Evolutionary conservation across 1,139 yeast species (phyloP).

Genomic region (Entelexis paramagnoliae): DNA sequence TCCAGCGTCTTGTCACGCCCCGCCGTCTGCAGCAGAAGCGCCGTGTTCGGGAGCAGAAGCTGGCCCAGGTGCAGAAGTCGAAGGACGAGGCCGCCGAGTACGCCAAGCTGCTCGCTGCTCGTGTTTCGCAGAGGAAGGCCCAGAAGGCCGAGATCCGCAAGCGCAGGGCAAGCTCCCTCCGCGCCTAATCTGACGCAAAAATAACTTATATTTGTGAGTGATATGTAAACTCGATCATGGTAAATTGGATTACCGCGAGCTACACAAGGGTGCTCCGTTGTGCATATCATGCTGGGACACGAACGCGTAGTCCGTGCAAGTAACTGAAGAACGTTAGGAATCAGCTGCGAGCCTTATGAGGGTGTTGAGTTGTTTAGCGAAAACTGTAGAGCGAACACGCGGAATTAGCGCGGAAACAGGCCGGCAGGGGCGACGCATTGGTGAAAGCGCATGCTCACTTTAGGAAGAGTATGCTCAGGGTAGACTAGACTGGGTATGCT

Average conservation of each 20-base stretch:
- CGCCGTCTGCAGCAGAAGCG: conserved; percentile 99
- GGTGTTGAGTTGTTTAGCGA: too few relatives aligned
- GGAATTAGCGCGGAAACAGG: too few relatives aligned
- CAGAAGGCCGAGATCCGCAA: conserved; percentile 97
- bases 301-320: too few relatives aligned
- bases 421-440: too few relatives aligned
- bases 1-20: conserved; percentile 99
- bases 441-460: too few relatives aligned
- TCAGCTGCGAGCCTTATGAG: too few relatives aligned
- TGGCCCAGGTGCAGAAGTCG: conserved; percentile 95
- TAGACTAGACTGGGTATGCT: too few relatives aligned
- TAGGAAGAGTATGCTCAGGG: too few relatives aligned
- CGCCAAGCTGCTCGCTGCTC: conserved; percentile 97
- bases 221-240: conserved; percentile 9
- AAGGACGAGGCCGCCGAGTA: conserved; percentile 99
- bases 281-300: too few relatives aligned
- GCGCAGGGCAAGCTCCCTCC: conserved; percentile 93
- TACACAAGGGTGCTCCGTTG: too few relatives aligned
- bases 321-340: too few relatives aligned
- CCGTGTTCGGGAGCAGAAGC: conserved; percentile 86
- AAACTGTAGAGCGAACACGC: too few relatives aligned
- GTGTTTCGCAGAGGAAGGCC: conserved; percentile 95
- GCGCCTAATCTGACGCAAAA: conserved; percentile 22
- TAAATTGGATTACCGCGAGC: not conserved
- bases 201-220: conserved; percentile 35